phyloP scores from a whole-genome alignment of 306 rosid genomes.

The Cucurbita argyrosperma region DNA sequence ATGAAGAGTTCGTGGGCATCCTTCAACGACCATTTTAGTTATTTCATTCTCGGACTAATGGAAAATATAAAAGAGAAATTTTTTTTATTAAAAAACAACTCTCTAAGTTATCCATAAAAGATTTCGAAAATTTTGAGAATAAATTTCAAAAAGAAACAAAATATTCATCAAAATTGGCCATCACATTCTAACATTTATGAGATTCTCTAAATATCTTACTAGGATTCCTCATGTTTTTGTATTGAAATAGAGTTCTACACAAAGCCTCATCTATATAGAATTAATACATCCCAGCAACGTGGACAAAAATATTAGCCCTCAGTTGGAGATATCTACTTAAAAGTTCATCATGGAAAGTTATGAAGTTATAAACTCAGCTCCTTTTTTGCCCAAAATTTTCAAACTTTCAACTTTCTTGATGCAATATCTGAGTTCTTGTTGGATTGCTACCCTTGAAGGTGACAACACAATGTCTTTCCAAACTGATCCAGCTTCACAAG shows the following conservation, averaged over 20 bases:
- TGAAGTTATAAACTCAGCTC: neutral
- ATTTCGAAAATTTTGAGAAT: no score
- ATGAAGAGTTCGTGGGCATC: no score
- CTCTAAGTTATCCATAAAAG: no score
- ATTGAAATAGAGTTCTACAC: constrained; percentile 1
- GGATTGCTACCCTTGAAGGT: constrained; percentile 73
- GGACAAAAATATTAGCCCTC: neutral
- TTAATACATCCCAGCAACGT: constrained; percentile 3
- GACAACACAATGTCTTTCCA: constrained; percentile 93
- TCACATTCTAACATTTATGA: neutral
- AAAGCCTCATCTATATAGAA: constrained; percentile 1
- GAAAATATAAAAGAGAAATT: no score
- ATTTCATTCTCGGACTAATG: no score
- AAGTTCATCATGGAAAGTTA: neutral
- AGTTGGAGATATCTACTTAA: neutral
- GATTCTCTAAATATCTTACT: neutral
- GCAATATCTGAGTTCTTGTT: constrained; percentile 71
- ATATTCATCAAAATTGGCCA: neutral
- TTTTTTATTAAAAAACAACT: no score
- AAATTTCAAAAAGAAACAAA: no score
- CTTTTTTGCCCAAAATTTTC: constrained; percentile 9
- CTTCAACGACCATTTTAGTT: no score
- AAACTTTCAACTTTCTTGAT: constrained; percentile 54
- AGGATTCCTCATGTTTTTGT: neutral
- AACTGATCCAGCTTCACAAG: constrained; percentile 55